Evolutionary conservation across 441 rosid genomes (phyloP).

Genomic region (Gossypium davidsonii): DNA sequence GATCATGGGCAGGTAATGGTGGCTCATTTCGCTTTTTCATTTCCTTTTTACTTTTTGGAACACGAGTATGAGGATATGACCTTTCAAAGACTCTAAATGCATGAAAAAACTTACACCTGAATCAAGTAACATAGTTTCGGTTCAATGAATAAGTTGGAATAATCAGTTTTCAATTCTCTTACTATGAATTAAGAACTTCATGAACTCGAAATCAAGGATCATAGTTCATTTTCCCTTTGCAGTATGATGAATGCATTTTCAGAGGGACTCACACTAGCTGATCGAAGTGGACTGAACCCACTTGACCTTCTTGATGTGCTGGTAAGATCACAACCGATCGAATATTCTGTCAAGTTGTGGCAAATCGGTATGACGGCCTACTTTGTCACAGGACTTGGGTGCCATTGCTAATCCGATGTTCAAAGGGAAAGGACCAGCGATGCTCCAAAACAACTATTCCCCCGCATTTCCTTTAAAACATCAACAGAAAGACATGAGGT

Average conservation of each 20-base stretch:
- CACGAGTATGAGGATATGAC: not conserved
- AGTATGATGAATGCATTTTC: constrained; percentile 94
- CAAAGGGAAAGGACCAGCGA: constrained; percentile 70
- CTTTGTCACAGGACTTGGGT: constrained; percentile 62
- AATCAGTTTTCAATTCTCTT: not conserved
- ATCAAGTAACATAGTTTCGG: not conserved
- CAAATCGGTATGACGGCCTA: not conserved
- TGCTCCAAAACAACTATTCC: constrained; percentile 56
- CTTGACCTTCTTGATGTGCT: constrained; percentile 57
- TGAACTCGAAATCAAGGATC: not conserved
- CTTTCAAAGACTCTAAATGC: not conserved
- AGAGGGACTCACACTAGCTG: constrained; percentile 82
- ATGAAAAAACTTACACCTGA: not conserved
- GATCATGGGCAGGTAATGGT: constrained; percentile 88
- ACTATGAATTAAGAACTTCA: not conserved
- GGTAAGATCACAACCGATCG: constrained; percentile 40
- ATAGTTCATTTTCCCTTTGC: constrained; percentile 3
- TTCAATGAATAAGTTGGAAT: not conserved
- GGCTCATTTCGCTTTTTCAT: not conserved
- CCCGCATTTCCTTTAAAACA: constrained; percentile 88
- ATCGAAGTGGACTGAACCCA: constrained; percentile 75
- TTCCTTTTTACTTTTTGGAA: not conserved
- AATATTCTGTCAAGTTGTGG: not conserved
- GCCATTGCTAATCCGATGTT: constrained; percentile 79
- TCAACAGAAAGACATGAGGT: constrained; percentile 89